These are phyloP conservation scores for Prinsepia uniflora DNA, from an alignment of 306 rosid species.

Conservation along the genomic window DNA sequence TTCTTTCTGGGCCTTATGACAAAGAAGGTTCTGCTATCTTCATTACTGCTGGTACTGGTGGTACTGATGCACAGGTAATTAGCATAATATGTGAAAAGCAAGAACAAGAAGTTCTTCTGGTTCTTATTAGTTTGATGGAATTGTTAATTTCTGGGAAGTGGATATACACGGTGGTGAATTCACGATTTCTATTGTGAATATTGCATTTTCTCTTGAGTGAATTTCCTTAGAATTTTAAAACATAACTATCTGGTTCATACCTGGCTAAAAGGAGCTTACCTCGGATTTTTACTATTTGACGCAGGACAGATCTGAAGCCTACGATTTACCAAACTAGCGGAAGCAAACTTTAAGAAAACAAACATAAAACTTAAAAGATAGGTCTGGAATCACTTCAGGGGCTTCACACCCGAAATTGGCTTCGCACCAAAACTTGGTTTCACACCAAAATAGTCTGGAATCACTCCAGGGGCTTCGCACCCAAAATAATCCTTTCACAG, in stretches of 20 bases:
- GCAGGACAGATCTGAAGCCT: too few species aligned
- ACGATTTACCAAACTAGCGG: too few species aligned
- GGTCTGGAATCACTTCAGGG: too few species aligned
- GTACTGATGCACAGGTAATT: conserved; percentile 99
- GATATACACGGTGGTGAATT: background rate
- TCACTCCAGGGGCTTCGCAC: too few species aligned
- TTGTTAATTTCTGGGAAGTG: background rate
- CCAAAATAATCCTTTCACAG: too few species aligned
- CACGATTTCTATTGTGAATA: background rate
- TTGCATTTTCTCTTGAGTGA: conserved; percentile 1
- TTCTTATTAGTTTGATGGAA: conserved; percentile 10
- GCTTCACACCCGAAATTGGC: too few species aligned
- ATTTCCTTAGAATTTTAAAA: background rate
- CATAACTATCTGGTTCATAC: background rate
- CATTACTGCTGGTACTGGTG: conserved; percentile 96
- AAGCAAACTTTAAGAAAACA: too few species aligned
- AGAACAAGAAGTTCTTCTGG: conserved; percentile 1
- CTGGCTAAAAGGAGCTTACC: background rate
- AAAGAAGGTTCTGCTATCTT: conserved; percentile 85
- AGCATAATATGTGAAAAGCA: conserved; percentile 14
- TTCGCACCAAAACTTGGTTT: too few species aligned
- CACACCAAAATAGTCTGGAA: too few species aligned
- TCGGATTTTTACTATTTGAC: too few species aligned
- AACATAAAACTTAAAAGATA: too few species aligned
- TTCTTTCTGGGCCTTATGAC: conserved; percentile 93